phyloP scores from a whole-genome alignment of 495 filamentous ascomycete genomes.

The Penicillium ochrochloron region DNA sequence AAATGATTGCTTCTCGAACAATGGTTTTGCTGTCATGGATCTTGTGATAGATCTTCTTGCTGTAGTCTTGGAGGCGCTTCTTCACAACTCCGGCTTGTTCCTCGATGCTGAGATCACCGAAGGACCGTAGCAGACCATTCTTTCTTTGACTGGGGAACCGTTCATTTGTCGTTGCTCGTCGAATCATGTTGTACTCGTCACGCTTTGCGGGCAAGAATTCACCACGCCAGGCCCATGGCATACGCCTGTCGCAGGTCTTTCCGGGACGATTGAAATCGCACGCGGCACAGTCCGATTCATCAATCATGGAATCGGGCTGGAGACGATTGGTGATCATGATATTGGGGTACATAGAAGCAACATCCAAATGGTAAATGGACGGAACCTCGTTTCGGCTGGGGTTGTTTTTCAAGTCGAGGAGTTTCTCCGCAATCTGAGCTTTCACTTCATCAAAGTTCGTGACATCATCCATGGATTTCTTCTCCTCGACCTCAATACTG shows the following conservation, averaged over 20 bases:
- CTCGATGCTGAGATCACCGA: constrained; percentile 78
- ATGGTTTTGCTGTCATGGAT: constrained; percentile 95
- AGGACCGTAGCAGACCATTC: constrained; percentile 70
- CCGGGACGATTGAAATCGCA: constrained; percentile 98
- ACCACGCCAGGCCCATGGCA: constrained; percentile 98
- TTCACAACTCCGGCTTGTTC: constrained; percentile 83
- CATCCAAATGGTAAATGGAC: constrained; percentile 96
- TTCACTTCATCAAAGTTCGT: constrained; percentile 93
- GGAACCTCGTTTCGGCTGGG: constrained; percentile 83
- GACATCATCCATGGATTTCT: constrained; percentile 89
- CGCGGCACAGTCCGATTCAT: constrained; percentile 93
- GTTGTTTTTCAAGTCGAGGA: constrained; percentile 75
- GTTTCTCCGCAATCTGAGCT: constrained; percentile 72
- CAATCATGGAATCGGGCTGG: constrained; percentile 97
- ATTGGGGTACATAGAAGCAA: constrained; percentile 99
- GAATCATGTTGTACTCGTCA: constrained; percentile 99
- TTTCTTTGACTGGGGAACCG: constrained; percentile 78
- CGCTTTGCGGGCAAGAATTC: constrained; percentile 95
- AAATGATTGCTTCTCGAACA: constrained; percentile 95
- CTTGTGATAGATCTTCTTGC: constrained; percentile 99
- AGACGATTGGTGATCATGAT: constrained; percentile 99
- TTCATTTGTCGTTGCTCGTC: constrained; percentile 90
- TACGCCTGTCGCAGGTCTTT: constrained; percentile 91
- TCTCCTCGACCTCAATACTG: constrained; percentile 90
- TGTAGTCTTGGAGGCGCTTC: constrained; percentile 89